Evolutionary conservation across 2,329 filamentous ascomycete genomes (phyloP).

Genomic region (Monosporascus ibericus): DNA sequence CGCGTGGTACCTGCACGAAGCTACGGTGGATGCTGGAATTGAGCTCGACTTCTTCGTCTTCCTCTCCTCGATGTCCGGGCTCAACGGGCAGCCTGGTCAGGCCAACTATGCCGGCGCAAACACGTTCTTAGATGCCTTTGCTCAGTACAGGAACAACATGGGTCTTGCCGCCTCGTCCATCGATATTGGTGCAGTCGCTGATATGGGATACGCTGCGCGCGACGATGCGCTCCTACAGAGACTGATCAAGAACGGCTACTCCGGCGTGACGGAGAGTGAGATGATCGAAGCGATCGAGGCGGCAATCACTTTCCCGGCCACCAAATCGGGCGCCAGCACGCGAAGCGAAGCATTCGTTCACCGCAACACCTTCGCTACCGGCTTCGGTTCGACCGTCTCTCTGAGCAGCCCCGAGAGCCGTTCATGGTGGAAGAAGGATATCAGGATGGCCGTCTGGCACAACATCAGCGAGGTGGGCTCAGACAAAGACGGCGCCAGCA

Average conservation of each 20-base stretch:
- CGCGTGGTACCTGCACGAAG: conserved; percentile 23
- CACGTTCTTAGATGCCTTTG: conserved; percentile 26
- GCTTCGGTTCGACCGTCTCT: neutral
- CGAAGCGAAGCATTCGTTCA: neutral
- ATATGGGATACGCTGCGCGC: conserved; percentile 4
- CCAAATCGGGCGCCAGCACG: no score
- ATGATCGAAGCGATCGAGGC: no score
- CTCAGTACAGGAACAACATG: conserved; percentile 17
- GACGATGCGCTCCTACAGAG: no score
- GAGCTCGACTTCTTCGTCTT: conserved; percentile 20
- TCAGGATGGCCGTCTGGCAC: neutral
- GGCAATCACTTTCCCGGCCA: no score
- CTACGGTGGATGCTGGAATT: conserved; percentile 3
- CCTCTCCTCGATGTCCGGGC: conserved; percentile 14
- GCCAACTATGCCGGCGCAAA: conserved; percentile 29
- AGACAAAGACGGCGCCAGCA: neutral
- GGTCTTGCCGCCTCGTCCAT: conserved; percentile 25
- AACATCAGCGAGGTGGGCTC: neutral
- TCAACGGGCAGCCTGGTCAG: conserved; percentile 17
- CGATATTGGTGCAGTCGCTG: conserved; percentile 26
- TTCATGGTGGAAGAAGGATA: neutral
- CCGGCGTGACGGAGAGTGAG: no score
- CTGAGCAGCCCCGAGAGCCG: neutral
- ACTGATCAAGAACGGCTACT: no score
- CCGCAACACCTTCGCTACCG: neutral